phyloP scores from a whole-genome alignment of 805 yeast species.

The Barnettozyma populi region DNA sequence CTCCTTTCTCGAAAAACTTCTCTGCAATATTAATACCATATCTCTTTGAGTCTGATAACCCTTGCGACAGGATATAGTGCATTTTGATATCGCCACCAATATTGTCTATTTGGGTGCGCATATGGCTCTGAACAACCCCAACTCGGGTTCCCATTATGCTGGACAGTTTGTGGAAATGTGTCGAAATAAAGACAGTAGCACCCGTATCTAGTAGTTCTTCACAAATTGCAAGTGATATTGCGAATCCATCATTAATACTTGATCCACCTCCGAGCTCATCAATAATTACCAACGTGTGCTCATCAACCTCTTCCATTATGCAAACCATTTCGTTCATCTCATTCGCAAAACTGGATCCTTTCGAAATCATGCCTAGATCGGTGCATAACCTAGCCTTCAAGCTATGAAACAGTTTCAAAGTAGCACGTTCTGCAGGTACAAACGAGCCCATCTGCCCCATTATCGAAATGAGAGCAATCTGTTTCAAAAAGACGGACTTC shows the following conservation, averaged over 20 bases:
- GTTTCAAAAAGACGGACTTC: conserved; percentile 51
- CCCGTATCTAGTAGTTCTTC: conserved; percentile 30
- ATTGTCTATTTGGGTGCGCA: conserved; percentile 26
- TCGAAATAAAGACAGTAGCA: conserved; percentile 34
- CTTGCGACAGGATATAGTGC: conserved; percentile 26
- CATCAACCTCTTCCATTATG: conserved; percentile 32
- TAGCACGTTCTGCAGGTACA: conserved; percentile 41
- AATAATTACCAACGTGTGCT: conserved; percentile 35
- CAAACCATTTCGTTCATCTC: conserved; percentile 46
- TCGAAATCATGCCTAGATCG: conserved; percentile 24
- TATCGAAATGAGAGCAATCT: conserved; percentile 41
- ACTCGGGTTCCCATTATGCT: conserved; percentile 28
- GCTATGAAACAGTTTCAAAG: conserved; percentile 34
- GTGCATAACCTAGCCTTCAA: conserved; percentile 35
- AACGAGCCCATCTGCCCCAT: conserved; percentile 57
- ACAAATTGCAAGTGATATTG: conserved; percentile 41
- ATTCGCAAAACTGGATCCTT: conserved; percentile 37
- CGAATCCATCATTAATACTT: conserved; percentile 45
- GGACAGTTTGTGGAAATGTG: conserved; percentile 42
- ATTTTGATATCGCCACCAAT: conserved; percentile 22
- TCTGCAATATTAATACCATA: conserved; percentile 29
- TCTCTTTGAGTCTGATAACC: conserved; percentile 23
- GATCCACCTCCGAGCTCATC: conserved; percentile 57
- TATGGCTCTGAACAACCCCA: conserved; percentile 34
- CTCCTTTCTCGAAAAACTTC: conserved; percentile 20